These are phyloP conservation scores for Lactarius sanguifluus DNA, from an alignment of 768 basidiomycete genomes.

Conservation along the genomic window DNA sequence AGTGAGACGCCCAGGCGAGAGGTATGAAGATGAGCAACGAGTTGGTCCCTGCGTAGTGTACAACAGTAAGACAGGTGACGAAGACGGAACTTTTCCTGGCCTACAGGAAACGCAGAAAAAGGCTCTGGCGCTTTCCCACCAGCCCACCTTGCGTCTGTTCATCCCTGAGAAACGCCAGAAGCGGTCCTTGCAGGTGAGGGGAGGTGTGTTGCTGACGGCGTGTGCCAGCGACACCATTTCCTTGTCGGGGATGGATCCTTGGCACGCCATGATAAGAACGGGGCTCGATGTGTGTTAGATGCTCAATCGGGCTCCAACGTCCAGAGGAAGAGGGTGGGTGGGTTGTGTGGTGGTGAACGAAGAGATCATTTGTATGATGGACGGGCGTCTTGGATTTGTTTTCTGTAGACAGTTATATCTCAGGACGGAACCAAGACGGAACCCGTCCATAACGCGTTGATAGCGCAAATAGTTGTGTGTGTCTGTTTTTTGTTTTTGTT, in stretches of 20 bases:
- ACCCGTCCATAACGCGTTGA: no score
- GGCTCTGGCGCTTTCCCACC: slow-evolving; percentile 16
- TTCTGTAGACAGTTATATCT: neutral
- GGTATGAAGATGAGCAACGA: slow-evolving; percentile 32
- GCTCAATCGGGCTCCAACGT: neutral
- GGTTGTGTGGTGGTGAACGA: neutral
- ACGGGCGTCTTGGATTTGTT: neutral
- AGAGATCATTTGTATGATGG: neutral
- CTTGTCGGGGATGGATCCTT: neutral
- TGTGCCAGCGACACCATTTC: neutral
- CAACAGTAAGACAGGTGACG: neutral
- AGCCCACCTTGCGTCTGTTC: slow-evolving; percentile 19
- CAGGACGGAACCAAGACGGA: neutral
- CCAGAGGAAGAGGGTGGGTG: no score
- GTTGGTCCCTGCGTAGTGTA: slow-evolving; percentile 29
- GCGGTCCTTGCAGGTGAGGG: neutral
- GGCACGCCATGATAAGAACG: neutral
- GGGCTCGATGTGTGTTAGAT: neutral
- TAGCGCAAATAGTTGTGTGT: no score
- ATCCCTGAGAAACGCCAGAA: slow-evolving; percentile 26
- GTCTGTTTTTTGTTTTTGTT: no score
- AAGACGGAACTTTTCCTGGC: neutral
- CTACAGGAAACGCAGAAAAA: slow-evolving; percentile 25
- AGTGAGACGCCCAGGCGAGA: slow-evolving; percentile 35
- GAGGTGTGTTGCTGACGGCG: no score